Conservation (phyloP, 2,329 filamentous ascomycete genomes). For the Phoma herbarum region DNA sequence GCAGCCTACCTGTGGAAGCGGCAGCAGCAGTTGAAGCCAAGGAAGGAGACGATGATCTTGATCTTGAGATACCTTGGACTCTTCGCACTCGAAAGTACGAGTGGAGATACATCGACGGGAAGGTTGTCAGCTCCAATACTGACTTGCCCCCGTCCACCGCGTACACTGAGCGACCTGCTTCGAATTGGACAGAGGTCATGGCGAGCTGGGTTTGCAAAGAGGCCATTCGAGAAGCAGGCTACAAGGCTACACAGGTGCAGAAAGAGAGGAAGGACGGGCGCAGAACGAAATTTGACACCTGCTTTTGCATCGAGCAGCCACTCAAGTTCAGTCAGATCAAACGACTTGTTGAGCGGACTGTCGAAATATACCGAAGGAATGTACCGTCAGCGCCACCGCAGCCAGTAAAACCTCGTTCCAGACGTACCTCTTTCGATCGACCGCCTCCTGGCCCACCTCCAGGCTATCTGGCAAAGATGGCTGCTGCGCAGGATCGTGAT, state of each 20-base stretch:
- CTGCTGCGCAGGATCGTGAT: conserved; percentile 31
- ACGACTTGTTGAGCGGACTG: conserved; percentile 50
- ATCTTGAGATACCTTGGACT: conserved; percentile 50
- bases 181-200: conserved; percentile 48
- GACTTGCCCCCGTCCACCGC: conserved; percentile 38
- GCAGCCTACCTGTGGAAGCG: conserved; percentile 41
- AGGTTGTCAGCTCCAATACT: conserved; percentile 41
- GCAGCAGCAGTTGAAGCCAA: conserved; percentile 45
- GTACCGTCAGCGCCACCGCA: conserved; percentile 27
- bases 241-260: conserved; percentile 42
- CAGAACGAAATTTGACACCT: conserved; percentile 47
- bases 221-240: conserved; percentile 47
- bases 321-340: conserved; percentile 49
- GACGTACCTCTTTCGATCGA: conserved; percentile 38
- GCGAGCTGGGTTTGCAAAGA: conserved; percentile 52
- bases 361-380: conserved; percentile 47
- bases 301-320: conserved; percentile 47
- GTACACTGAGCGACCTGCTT: conserved; percentile 35
- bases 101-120: conserved; percentile 49
- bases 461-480: conserved; percentile 11
- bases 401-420: conserved; percentile 23
- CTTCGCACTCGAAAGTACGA: conserved; percentile 44
- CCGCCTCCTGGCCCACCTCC: conserved; percentile 20
- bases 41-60: conserved; percentile 41
- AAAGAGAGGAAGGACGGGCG: conserved; percentile 44